Evolutionary conservation across 805 yeast genomes (phyloP), one percentile per base, ranked within the genome.

Genomic region (Monosporozyma unispora): DNA sequence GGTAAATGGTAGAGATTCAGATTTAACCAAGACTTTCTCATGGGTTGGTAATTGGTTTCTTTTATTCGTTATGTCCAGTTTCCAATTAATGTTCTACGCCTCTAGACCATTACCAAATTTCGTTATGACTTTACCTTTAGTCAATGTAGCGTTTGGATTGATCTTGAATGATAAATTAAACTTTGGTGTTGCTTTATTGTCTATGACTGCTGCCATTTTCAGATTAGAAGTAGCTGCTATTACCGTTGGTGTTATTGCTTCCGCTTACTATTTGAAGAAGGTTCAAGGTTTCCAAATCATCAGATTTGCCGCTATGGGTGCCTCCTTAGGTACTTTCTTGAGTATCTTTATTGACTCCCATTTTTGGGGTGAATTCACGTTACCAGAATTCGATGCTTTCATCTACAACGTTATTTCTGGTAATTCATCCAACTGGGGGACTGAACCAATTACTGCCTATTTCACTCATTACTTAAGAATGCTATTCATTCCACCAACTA

Each of bases 41-140:
- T 60, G 66, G 1, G 64, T 74, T 10, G 79, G 80, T 0, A 52
- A 72, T 14, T 84, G 87, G 84, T 87, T 75, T 60, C 69, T 76
- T 21, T 50, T 84, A 2, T 73, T 89, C 50, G 71, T 74, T 38
- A 66, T 77, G 49, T 64, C 84, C 8, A 93, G 89, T 62, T 91
- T 90, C 69, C 97, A 91, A 62, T 53, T 87, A 18, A 67, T 83
- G 52, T 91, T 72, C 69, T 91, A 91, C 62, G 73, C 86, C n/a
- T 75, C 96, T 2, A 74, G 97, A 56, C 80, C 95, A 0, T 71
- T 91, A 50, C 96, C 97, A n/a, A 91, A 91, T 66, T 84, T 84
- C 57, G 69, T 90, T 50, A 61, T 78, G 14, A 89, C 85, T 2
- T 69, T 91, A 48, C 96, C 97, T 3, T 59, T 87, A 35, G 82